Evolutionary conservation across 2,329 filamentous ascomycete species (phyloP).

Genomic region (Anthostomella pinea): DNA sequence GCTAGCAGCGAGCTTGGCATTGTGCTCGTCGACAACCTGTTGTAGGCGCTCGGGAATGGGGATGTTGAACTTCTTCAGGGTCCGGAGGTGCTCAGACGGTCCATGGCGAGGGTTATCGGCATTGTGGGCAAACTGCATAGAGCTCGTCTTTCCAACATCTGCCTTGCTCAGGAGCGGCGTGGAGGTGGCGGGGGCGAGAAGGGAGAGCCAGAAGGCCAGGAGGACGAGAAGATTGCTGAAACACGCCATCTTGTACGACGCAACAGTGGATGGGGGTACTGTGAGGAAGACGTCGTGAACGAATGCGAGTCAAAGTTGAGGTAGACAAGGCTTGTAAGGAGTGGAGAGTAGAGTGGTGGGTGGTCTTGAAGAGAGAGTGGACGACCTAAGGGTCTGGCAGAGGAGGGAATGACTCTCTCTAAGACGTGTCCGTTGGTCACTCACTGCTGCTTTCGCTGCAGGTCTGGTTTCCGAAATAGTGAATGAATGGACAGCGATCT

Average conservation of each 20-base stretch:
- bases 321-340: neutral
- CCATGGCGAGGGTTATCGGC: slow-evolving; percentile 23
- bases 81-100: slow-evolving; percentile 29
- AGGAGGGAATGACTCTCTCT: too few species aligned
- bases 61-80: slow-evolving; percentile 33
- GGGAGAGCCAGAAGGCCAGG: slow-evolving; percentile 17
- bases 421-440: too few species aligned
- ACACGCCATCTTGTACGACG: slow-evolving; percentile 16
- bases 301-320: too few species aligned
- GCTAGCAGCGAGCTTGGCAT: slow-evolving; percentile 13
- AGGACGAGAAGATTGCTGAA: slow-evolving; percentile 16
- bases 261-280: neutral
- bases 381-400: too few species aligned
- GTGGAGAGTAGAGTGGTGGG: neutral
- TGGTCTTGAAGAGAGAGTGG: neutral
- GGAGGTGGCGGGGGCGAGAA: slow-evolving; percentile 15
- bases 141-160: slow-evolving; percentile 20
- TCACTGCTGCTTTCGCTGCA: too few species aligned
- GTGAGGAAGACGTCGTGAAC: neutral
- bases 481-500: neutral
- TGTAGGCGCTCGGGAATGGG: slow-evolving; percentile 28
- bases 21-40: slow-evolving; percentile 24
- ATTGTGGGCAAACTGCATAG: slow-evolving; percentile 25
- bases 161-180: slow-evolving; percentile 7
- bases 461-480: neutral